Evolutionary conservation across 495 filamentous ascomycete species (phyloP).

Genomic region (Achaetomiella virescens): DNA sequence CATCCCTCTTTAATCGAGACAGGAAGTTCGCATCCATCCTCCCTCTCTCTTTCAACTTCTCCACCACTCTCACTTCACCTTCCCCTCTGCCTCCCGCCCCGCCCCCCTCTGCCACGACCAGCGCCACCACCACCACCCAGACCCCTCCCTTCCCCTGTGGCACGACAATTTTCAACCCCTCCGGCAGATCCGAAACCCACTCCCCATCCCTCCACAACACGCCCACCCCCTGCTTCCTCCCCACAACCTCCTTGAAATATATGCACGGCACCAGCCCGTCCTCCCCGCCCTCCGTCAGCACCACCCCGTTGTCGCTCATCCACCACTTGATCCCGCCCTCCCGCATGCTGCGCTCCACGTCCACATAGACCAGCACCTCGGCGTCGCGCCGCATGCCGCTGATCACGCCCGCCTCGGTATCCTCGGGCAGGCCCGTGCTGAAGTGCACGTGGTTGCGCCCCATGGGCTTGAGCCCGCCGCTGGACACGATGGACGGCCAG

Average conservation of each 20-base stretch:
- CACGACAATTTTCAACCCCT: slow-evolving; percentile 32
- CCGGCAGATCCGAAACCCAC: slow-evolving; percentile 52
- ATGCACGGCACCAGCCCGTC: slow-evolving; percentile 38
- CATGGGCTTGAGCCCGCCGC: slow-evolving; percentile 77
- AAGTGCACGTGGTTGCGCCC: slow-evolving; percentile 82
- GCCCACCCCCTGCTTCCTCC: slow-evolving; percentile 52
- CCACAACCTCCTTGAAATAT: slow-evolving; percentile 52
- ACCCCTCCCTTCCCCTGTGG: slow-evolving; percentile 44
- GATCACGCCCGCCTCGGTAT: slow-evolving; percentile 49
- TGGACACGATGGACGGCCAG: slow-evolving; percentile 64
- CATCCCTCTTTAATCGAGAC: too few relatives aligned
- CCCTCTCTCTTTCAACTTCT: not conserved
- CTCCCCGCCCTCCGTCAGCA: slow-evolving; percentile 46
- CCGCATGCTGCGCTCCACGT: slow-evolving; percentile 58
- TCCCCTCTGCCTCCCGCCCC: slow-evolving; percentile 13
- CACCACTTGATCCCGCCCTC: slow-evolving; percentile 70
- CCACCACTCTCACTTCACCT: not conserved
- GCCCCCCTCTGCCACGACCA: slow-evolving; percentile 21
- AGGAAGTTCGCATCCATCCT: slow-evolving; percentile 1
- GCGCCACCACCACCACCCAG: slow-evolving; percentile 19
- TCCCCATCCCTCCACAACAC: slow-evolving; percentile 60
- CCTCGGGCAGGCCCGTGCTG: slow-evolving; percentile 57
- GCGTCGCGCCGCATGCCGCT: slow-evolving; percentile 80
- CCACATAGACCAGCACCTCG: slow-evolving; percentile 73
- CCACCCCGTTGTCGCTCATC: slow-evolving; percentile 79